A percentile compares a stretch with the other conserved stretches of the same genome.
phyloP scores from a whole-genome alignment of 2,329 filamentous ascomycete species.

The Trichothecium roseum region DNA sequence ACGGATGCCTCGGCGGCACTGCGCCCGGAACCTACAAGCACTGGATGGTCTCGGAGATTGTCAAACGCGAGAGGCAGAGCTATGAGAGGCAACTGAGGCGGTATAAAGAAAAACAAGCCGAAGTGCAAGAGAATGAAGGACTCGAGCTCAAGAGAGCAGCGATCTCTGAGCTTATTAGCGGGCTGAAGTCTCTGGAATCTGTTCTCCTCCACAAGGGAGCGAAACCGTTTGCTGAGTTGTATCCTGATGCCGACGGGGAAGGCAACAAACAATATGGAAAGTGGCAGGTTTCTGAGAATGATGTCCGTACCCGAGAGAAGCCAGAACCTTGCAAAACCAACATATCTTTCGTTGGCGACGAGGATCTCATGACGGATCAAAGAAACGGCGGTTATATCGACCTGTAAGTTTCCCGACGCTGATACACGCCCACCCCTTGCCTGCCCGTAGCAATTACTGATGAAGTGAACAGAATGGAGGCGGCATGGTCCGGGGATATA shows the following conservation, averaged over 20 bases:
- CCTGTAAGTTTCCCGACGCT: conserved; percentile 38
- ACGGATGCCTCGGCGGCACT: conserved; percentile 44
- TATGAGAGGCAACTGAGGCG: conserved; percentile 17
- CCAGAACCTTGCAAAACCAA: conserved; percentile 32
- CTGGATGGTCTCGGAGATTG: conserved; percentile 35
- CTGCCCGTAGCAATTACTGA: background rate
- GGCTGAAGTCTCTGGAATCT: conserved; percentile 45
- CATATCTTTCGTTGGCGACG: conserved; percentile 42
- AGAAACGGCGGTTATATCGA: conserved; percentile 50
- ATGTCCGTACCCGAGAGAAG: conserved; percentile 6
- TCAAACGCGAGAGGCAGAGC: conserved; percentile 21
- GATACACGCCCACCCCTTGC: too few relatives aligned
- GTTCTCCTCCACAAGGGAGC: conserved; percentile 46
- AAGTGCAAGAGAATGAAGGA: conserved; percentile 9
- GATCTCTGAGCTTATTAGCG: conserved; percentile 36
- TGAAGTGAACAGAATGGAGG: conserved; percentile 45
- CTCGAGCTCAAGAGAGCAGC: conserved; percentile 42
- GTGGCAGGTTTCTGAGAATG: too few relatives aligned
- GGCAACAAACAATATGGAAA: conserved; percentile 3
- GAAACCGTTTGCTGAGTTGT: conserved; percentile 55
- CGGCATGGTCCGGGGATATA: conserved; percentile 61
- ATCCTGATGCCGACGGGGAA: conserved; percentile 38
- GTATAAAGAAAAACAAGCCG: conserved; percentile 12
- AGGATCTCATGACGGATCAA: conserved; percentile 40
- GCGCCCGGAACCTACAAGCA: conserved; percentile 48